Base-by-base conservation (phyloP, 2,329 filamentous ascomycete species). In the Mycocentrospora acerina region DNA sequence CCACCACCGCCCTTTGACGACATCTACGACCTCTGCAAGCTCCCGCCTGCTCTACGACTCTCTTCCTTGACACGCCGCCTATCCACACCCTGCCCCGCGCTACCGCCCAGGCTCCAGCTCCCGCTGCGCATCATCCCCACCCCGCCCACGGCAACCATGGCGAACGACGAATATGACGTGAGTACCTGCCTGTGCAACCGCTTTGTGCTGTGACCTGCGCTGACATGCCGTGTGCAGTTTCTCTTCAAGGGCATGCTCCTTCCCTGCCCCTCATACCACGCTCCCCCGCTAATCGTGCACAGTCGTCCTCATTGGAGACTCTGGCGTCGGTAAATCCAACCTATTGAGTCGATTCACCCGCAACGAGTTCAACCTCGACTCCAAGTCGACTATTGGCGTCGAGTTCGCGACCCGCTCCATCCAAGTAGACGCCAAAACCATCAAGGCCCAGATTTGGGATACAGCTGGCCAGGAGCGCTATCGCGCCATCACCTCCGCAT, bases 391-490 rank as follows among this genome's bases (percentile, higher is more conserved):
- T 60, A 98, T 98, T 75, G 93, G 93, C 64, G 93, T 98, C 71
- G 93, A 98, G 76, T 98, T 98, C 71, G 93, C 94, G 62, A 98
- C 93, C 59, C 85, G 93, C 53, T 96, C 90, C 57, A 98, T 98
- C 70, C 91, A 97, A 75, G 93, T 98, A 65, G 93, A 98, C 74
- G 87, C 88, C 67, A 98, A 98, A 82, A 98, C 93, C 52, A 98
- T 98, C 83, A 98, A 98, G 81, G 93, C 93, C 60, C 93, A 98
- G 78, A 98, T 98, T 66, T 98, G 94, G 93, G 93, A 98, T 78
- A 98, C 93, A 43, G 93, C 93, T 56, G 93, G 93, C 57, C 93
- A 98, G 77, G 93, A 98, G 76, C 86, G 93, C 71, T 98, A 97
- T 78, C 88, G 94, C 69, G 93, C 93, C 70, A 98, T 98, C 71